Percentiles rank a stretch among this genome's conserved stretches.
phyloP scores from a whole-genome alignment of 257 asterid genomes.

The Gardenia jasminoides region DNA sequence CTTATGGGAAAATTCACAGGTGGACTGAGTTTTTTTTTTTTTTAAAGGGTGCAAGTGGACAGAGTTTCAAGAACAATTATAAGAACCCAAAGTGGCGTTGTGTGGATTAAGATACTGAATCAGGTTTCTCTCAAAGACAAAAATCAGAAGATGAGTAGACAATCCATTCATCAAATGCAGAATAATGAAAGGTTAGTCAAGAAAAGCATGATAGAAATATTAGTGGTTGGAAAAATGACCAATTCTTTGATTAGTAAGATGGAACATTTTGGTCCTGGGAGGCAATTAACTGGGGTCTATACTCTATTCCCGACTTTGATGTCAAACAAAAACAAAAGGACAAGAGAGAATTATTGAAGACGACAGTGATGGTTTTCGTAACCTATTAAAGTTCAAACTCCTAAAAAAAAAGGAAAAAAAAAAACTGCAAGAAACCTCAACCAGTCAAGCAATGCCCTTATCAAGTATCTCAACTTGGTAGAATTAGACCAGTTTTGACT shows the following conservation, averaged over 20 bases:
- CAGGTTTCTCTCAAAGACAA: background rate
- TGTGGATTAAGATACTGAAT: background rate
- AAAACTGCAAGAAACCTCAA: background rate
- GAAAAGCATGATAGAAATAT: background rate
- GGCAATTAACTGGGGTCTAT: background rate
- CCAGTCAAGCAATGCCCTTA: background rate
- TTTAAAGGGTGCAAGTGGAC: no score
- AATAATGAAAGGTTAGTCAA: slow-evolving; percentile 3
- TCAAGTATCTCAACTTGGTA: background rate
- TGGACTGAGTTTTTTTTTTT: no score
- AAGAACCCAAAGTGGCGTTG: background rate
- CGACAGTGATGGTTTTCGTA: background rate
- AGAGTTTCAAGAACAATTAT: background rate
- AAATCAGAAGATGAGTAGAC: background rate
- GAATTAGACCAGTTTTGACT: background rate
- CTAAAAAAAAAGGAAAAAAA: no score
- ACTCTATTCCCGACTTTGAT: background rate
- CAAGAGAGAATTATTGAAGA: background rate
- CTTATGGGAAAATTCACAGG: background rate
- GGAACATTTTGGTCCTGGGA: background rate
- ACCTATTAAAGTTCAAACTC: no score
- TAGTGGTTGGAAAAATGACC: background rate
- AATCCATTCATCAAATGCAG: background rate
- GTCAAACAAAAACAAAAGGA: background rate
- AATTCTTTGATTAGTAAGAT: background rate